Evolutionary conservation across 202 grass and related monocot genomes (phyloP), one percentile per base, ranked within the genome.

Genomic region (Eragrostis tef): DNA sequence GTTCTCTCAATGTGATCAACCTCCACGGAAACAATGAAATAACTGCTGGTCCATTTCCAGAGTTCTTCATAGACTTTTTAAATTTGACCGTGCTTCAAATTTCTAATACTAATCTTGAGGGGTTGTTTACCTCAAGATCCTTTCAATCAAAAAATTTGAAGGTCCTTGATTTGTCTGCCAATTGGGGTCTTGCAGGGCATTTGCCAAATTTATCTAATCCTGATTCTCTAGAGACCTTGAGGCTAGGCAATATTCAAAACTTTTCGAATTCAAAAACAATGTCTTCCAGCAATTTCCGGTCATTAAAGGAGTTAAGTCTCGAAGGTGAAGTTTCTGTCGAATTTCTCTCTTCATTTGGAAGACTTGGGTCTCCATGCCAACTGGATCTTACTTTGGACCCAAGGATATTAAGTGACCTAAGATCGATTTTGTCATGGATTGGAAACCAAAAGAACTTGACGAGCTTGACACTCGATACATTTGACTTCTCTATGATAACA

Each of bases 151-250:
- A 45, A 78, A 67, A 81, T 31, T 19, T 87, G 11, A 80, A 34
- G 34, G 16, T 77, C 9, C 84, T 90, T 12, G 88, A 87, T 80
- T 51, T 87, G 54, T 87, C 88, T 1, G 0, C 0, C 1, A 87
- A 87, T 19, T 0, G 0, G 1, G 17, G 64, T 34, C 70, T 90
- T 5, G 66, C 21, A 6, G 84, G 79, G 8, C 1, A 74, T 51
- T 29, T 84, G 26, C 75, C 75, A 0, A 49, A 67, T 0, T 52
- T 87, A 16, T 15, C 48, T 0, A 20, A 58, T 43, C 5, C 29
- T 44, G 81, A 2, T 31, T 78, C 25, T 20, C 25, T 87, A 5
- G 41, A 90, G 24, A 76, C 4, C n/a, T 71, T 90, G 75, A 49
- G 58, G 39, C 79, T 90, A 16, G 29, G 5, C 0, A 2, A 0